Evolutionary conservation across 148 eudicot species (phyloP).

Genomic region (Rhododendron kiyosumense): DNA sequence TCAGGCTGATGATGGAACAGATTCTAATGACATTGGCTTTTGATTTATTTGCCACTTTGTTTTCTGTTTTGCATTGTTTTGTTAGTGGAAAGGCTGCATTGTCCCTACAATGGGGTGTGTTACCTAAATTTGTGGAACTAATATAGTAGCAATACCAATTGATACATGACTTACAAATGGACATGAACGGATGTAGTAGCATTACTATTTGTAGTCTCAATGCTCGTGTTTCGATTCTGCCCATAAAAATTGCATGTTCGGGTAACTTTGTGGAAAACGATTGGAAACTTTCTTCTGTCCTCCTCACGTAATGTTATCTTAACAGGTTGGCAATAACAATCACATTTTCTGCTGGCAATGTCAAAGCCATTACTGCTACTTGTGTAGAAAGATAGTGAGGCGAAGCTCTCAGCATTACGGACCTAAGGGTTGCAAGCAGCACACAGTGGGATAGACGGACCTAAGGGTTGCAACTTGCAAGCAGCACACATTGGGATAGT

Average conservation of each 20-base stretch:
- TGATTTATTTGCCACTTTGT: too few species aligned
- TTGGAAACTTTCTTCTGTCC: neutral
- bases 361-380: constrained; percentile 79
- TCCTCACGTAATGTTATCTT: constrained; percentile 9
- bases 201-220: neutral
- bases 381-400: constrained; percentile 58
- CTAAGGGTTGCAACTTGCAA: too few species aligned
- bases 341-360: constrained; percentile 97
- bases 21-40: too few species aligned
- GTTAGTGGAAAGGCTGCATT: neutral
- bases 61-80: too few species aligned
- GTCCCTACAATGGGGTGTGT: neutral
- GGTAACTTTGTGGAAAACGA: neutral
- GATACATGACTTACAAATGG: neutral
- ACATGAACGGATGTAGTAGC: neutral
- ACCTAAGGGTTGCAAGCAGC: constrained; percentile 92
- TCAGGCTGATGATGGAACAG: too few species aligned
- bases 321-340: constrained; percentile 81
- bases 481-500: constrained; percentile 20
- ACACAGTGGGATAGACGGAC: constrained; percentile 28
- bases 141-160: neutral
- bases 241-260: neutral
- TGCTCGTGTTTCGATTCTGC: neutral
- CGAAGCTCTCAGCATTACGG: constrained; percentile 74
- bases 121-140: neutral